These are phyloP conservation scores for Rosellinia necatrix DNA, from an alignment of 2,329 filamentous ascomycete genomes.

Conservation along the genomic window DNA sequence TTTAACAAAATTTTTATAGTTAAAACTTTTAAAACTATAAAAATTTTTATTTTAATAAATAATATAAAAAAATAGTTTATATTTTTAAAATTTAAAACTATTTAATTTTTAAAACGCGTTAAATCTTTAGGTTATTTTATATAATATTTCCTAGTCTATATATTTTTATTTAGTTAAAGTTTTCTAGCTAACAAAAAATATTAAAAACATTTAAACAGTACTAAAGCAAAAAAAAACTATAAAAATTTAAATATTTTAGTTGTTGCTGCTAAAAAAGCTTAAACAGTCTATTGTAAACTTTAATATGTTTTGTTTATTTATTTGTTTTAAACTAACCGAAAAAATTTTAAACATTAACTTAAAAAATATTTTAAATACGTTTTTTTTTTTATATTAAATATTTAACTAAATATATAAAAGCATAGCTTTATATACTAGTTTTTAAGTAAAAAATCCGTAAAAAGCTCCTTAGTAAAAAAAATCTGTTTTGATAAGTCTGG, in stretches of 20 bases:
- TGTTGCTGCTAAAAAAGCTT: neutral
- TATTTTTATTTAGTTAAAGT: constrained; percentile 1
- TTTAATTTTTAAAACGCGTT: neutral
- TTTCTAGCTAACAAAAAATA: constrained; percentile 1
- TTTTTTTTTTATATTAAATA: constrained; percentile 5
- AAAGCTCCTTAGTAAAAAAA: neutral
- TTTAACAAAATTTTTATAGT: neutral
- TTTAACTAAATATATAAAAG: constrained; percentile 7
- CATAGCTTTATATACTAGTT: neutral
- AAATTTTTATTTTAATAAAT: neutral
- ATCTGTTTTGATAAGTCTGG: too few species aligned
- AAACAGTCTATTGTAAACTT: neutral
- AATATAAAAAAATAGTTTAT: neutral
- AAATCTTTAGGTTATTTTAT: too few species aligned
- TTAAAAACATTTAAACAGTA: neutral
- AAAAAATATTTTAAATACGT: constrained; percentile 1
- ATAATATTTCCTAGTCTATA: neutral
- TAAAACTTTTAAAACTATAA: neutral
- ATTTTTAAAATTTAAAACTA: neutral
- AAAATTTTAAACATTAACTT: neutral
- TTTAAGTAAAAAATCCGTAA: neutral
- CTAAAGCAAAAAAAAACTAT: neutral
- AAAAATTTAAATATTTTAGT: neutral
- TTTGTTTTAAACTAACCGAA: neutral
- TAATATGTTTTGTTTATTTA: constrained; percentile 1